phyloP scores from a whole-genome alignment of 1,284 basidiomycete genomes.

The Gymnopus androsaceus region DNA sequence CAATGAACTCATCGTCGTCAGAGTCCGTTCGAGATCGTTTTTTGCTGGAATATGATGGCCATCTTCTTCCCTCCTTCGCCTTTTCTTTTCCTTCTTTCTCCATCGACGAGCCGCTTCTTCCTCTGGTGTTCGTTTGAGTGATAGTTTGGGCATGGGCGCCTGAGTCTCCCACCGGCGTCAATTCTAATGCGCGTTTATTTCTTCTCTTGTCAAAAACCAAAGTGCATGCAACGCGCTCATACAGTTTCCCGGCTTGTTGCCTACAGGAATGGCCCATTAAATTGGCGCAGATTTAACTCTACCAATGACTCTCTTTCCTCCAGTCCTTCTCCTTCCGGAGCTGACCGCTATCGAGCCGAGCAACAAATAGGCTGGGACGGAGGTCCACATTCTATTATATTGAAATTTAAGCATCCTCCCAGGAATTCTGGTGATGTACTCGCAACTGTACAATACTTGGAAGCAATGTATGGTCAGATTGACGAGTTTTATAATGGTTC shows the following conservation, averaged over 20 bases:
- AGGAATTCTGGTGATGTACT: slow-evolving; percentile 10
- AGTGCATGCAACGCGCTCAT: slow-evolving; percentile 9
- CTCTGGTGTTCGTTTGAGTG: slow-evolving; percentile 68
- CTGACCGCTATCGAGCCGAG: background rate
- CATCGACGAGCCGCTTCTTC: slow-evolving; percentile 60
- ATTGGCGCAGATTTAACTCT: background rate
- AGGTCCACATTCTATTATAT: slow-evolving; percentile 5
- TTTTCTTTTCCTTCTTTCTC: slow-evolving; percentile 42
- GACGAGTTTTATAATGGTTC: slow-evolving; percentile 9
- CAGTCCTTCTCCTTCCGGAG: background rate
- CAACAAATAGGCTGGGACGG: slow-evolving; percentile 4
- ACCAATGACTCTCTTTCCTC: background rate
- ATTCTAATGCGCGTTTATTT: background rate
- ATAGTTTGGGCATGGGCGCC: slow-evolving; percentile 60
- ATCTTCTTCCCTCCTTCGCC: slow-evolving; percentile 24
- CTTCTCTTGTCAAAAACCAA: too few species aligned
- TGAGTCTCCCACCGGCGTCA: background rate
- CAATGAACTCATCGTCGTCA: slow-evolving; percentile 28
- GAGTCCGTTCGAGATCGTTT: slow-evolving; percentile 27
- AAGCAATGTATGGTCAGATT: slow-evolving; percentile 11
- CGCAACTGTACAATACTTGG: slow-evolving; percentile 13
- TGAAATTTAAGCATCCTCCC: slow-evolving; percentile 7
- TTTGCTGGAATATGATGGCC: slow-evolving; percentile 21
- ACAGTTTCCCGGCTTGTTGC: slow-evolving; percentile 7
- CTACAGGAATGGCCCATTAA: background rate